Evolutionary conservation across 306 rosid genomes (phyloP).

Genomic region (Castanea mollissima): DNA sequence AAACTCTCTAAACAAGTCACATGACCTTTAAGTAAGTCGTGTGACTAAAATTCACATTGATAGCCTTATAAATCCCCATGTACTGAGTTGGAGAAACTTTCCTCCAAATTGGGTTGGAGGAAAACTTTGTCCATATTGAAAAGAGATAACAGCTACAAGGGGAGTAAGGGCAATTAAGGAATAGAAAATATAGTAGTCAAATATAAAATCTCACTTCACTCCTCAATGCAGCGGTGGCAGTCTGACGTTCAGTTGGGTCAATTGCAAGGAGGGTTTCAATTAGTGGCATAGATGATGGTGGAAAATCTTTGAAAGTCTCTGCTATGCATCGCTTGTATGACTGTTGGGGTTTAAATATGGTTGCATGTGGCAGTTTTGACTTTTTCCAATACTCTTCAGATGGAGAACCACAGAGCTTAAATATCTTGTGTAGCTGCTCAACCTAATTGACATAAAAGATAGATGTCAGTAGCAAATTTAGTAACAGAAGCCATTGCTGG

Average conservation of each 20-base stretch:
- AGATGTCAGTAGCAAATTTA: constrained; percentile 22
- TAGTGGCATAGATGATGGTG: constrained; percentile 72
- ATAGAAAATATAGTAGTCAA: constrained; percentile 13
- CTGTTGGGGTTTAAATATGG: constrained; percentile 84
- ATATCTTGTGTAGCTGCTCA: constrained; percentile 93
- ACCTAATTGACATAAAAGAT: constrained; percentile 45
- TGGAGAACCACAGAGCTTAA: constrained; percentile 93
- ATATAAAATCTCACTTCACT: constrained; percentile 70
- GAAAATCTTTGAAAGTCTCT: constrained; percentile 73
- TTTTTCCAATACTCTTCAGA: constrained; percentile 88
- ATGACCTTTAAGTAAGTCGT: no score
- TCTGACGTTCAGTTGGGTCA: constrained; percentile 77
- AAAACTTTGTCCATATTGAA: no score
- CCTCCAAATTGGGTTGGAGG: no score
- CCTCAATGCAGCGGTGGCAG: constrained; percentile 75
- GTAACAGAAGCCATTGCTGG: constrained; percentile 18
- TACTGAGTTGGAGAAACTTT: no score
- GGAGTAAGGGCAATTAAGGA: background rate
- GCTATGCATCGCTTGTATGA: constrained; percentile 78
- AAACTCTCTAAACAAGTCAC: no score
- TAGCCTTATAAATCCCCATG: no score
- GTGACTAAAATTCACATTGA: no score
- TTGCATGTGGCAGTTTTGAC: constrained; percentile 83
- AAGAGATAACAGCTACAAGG: no score
- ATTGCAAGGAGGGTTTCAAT: constrained; percentile 79